Evolutionary conservation across 441 rosid species (phyloP).

Genomic region (Populus trichocarpa): DNA sequence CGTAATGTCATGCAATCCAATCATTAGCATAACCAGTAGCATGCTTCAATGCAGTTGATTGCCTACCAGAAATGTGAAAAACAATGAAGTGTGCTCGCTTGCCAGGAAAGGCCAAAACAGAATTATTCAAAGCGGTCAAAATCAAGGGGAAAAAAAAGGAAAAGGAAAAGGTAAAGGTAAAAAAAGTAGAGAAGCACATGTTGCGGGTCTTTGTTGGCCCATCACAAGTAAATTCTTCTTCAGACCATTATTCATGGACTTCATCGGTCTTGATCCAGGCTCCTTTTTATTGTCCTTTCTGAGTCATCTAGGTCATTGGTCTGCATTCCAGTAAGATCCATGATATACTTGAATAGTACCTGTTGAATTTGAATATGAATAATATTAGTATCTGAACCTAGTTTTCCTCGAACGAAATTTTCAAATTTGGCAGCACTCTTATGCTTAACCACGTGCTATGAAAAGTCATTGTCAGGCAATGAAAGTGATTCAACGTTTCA

Average conservation of each 20-base stretch:
- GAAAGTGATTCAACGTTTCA: neutral
- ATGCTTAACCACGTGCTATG: neutral
- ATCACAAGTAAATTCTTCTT: neutral
- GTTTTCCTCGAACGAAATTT: neutral
- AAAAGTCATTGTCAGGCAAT: neutral
- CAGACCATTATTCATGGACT: neutral
- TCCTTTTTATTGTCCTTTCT: neutral
- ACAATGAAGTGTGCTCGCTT: neutral
- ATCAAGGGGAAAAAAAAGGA: neutral
- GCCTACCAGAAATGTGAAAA: neutral
- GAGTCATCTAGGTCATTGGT: neutral
- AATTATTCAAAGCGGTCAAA: neutral
- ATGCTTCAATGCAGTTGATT: neutral
- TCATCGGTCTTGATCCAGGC: neutral
- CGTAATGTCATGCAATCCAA: neutral
- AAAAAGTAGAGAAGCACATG: neutral
- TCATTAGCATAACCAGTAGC: neutral
- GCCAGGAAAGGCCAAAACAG: neutral
- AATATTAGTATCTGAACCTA: neutral
- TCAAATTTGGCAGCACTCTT: constrained; percentile 2
- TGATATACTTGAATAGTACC: neutral
- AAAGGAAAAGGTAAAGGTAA: too few relatives aligned
- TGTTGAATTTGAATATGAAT: neutral
- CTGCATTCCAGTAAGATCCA: neutral
- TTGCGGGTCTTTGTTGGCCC: neutral